Evolutionary conservation across 176 grass and related monocot genomes (phyloP).

Genomic region (Raddia guianensis): DNA sequence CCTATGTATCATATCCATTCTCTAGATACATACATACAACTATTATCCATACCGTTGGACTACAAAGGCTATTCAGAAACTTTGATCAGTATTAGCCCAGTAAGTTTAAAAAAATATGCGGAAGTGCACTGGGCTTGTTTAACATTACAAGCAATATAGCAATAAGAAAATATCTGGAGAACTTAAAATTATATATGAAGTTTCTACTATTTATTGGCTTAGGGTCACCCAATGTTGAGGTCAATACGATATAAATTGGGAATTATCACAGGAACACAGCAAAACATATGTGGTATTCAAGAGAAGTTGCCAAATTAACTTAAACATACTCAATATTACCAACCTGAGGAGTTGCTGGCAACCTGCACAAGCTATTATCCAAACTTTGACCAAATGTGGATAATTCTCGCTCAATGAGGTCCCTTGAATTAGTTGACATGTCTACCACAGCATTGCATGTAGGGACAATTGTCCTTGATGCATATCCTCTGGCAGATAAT

Average conservation of each 20-base stretch:
- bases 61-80: not conserved
- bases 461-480: constrained; percentile 81
- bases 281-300: constrained; percentile 5
- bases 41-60: not conserved
- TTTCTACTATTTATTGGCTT: constrained; percentile 6
- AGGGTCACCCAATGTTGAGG: not conserved
- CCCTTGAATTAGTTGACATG: constrained; percentile 86
- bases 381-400: constrained; percentile 83
- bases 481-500: constrained; percentile 84
- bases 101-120: not conserved
- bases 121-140: not conserved
- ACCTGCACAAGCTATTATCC: constrained; percentile 88
- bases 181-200: not conserved
- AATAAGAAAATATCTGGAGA: not conserved
- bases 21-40: not conserved
- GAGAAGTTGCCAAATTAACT: not conserved
- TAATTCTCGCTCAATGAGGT: constrained; percentile 90
- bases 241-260: not conserved
- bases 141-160: not conserved
- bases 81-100: not conserved
- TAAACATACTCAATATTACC: constrained; percentile 35
- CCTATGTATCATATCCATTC: not conserved
- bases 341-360: constrained; percentile 93
- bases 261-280: not conserved
- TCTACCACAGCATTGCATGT: constrained; percentile 77